Evolutionary conservation across 2,329 filamentous ascomycete genomes (phyloP).

Genomic region (Hypoxylon sp.): DNA sequence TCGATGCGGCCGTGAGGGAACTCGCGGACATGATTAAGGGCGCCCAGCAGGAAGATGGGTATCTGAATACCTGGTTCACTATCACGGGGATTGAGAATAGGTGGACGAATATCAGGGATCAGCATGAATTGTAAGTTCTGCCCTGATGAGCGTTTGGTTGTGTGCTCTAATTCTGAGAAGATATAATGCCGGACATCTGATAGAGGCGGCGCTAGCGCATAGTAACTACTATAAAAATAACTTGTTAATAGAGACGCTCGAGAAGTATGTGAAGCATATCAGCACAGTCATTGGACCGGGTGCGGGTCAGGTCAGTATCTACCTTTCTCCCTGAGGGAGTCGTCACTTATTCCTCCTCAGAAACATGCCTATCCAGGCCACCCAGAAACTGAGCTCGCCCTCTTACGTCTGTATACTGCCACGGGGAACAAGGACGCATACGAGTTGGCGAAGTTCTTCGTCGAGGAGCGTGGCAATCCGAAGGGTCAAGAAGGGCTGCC

Average conservation of each 20-base stretch:
- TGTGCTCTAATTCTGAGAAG: slow-evolving; percentile 51
- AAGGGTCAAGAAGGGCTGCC: slow-evolving; percentile 63
- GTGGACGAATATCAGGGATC: slow-evolving; percentile 72
- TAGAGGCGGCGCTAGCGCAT: slow-evolving; percentile 73
- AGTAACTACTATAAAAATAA: slow-evolving; percentile 66
- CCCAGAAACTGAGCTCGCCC: slow-evolving; percentile 66
- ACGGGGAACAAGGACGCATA: slow-evolving; percentile 57
- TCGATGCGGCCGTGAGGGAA: slow-evolving; percentile 67
- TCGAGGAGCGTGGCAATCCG: slow-evolving; percentile 70
- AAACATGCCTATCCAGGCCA: slow-evolving; percentile 73
- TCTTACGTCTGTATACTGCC: slow-evolving; percentile 57
- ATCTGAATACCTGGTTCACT: slow-evolving; percentile 74
- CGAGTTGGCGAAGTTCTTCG: slow-evolving; percentile 68
- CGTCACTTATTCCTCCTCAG: slow-evolving; percentile 17
- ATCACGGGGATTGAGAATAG: slow-evolving; percentile 69
- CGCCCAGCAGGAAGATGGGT: slow-evolving; percentile 73
- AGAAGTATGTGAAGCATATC: slow-evolving; percentile 69
- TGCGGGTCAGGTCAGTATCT: slow-evolving; percentile 56
- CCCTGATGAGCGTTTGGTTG: neutral
- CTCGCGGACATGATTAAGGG: slow-evolving; percentile 70
- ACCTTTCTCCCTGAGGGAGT: neutral
- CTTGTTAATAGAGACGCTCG: slow-evolving; percentile 65
- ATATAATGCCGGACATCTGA: slow-evolving; percentile 73
- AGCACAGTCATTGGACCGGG: slow-evolving; percentile 66
- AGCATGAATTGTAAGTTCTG: slow-evolving; percentile 70